These are phyloP conservation scores for Candida broadrunensis DNA, from an alignment of 805 yeast genomes.

Conservation along the genomic window DNA sequence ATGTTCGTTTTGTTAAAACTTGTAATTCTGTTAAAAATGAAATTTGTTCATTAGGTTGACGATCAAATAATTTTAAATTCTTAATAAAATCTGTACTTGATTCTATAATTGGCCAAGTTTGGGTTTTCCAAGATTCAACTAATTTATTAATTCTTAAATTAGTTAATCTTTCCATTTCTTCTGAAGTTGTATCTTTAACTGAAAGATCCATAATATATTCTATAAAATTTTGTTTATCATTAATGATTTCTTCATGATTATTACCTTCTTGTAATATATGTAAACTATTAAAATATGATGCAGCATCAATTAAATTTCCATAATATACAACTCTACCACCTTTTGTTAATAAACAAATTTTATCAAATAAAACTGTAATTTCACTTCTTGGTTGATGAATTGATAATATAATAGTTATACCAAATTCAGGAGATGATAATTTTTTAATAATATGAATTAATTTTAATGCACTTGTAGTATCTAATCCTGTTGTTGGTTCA, in stretches of 20 bases:
- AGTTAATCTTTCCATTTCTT: constrained; percentile 19
- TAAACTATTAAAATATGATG: constrained; percentile 44
- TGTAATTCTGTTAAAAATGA: constrained; percentile 26
- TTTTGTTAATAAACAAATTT: constrained; percentile 58
- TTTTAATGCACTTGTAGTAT: constrained; percentile 70
- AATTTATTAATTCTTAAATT: constrained; percentile 19
- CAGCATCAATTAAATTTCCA: constrained; percentile 44
- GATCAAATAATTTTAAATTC: constrained; percentile 7
- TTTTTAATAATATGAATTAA: constrained; percentile 60
- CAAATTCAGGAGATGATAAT: constrained; percentile 43
- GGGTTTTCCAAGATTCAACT: constrained; percentile 18
- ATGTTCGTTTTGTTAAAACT: constrained; percentile 34
- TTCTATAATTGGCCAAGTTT: background rate
- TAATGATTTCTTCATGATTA: background rate
- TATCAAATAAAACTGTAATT: constrained; percentile 65
- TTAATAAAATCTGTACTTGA: background rate
- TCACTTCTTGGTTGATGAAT: constrained; percentile 86
- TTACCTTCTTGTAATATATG: constrained; percentile 8
- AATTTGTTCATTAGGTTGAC: constrained; percentile 15
- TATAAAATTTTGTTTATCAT: constrained; percentile 15
- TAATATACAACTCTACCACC: constrained; percentile 50
- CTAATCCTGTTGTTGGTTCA: constrained; percentile 87
- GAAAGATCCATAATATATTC: constrained; percentile 37
- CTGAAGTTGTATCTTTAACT: constrained; percentile 30
- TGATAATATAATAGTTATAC: constrained; percentile 70